Evolutionary conservation across 331 rosid species (phyloP), one percentile per base, ranked within the genome.

Genomic region (Stylosanthes scabra): DNA sequence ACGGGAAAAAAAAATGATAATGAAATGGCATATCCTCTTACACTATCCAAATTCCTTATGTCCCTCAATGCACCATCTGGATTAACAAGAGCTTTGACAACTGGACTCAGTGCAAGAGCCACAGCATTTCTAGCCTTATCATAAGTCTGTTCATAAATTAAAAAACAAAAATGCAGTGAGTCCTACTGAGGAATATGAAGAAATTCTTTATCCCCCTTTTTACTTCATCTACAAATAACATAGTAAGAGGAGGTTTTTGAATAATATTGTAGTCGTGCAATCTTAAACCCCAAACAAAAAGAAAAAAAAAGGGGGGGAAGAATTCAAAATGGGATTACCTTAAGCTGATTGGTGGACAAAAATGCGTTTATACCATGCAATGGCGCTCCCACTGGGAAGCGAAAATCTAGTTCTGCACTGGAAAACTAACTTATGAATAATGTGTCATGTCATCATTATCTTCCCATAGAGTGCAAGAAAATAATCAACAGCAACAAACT

Each of bases 101-200:
- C 97, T 45, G 99, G 99, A 86, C 99, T 95, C 73, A 90, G 82
- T 34, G 97, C 97, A 55, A 95, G 97, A 74, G 99, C 99, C 79
- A 95, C 20, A 8, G 99, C 99, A 79, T 91, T 95, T 83, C 99
- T 91, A 78, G 97, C 99, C 83, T 91, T 95, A 75, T 95, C 97
- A 78, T 91, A 95, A 13, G 97, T 83, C 99, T 95, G 90, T 79
- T 80, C 49, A 59, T 61, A 56, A 74, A 57, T 20, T 31, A 31
- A 31, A 84, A 56, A 12, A 68, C 44, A 13, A 58, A 8, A 78
- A 74, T 7, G 52, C 41, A 63, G 67, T 37, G 60, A 15, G 40
- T 77, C 62, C 27, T 40, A 8, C 12, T 5, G 59, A 74, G 47
- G 64, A 41, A 66, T 11, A 47, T 37, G 66, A 40, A 59, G 15